Evolutionary conservation across 2,329 filamentous ascomycete species (phyloP), one percentile per base, ranked within the genome.

Genomic region (Phaeosphaeria sp.): DNA sequence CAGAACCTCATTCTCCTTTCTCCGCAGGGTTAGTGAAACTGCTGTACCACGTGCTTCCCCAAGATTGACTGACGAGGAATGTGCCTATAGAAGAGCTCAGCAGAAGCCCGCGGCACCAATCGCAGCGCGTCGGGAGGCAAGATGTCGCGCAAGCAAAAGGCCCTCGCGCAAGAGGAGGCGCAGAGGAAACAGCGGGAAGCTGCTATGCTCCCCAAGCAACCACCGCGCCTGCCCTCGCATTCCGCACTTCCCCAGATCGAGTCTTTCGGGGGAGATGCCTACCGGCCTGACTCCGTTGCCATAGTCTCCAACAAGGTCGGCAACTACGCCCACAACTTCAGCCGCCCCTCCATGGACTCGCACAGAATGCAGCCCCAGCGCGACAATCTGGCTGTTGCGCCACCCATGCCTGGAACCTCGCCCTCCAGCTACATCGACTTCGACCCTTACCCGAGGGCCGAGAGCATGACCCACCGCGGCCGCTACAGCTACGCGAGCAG

Each of bases 401-500:
- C 88, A 1, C 87, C 88, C 1, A 80, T 89, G 52, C 86, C 87
- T 21, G 67, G 66, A 54, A 68, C 59, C 59, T 64, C 68, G 33
- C 68, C 72, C 27, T 61, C 70, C 17, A 54, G 59, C 6, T 85
- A 81, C 74, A 85, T 85, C 56, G 85, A 84, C 48, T 85, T 86
- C 62, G 92, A 96, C 70, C 90, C 91, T 15, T 95, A 95, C 73
- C 88, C 90, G 46, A 87, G 91, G 63, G 89, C 90, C 36, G 92
- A 96, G 82, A 97, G 94, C 84, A 97, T 98, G 92, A 93, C 94
- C 68, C 90, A 98, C 79, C 92, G 95, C 68, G 93, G 94, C 59
- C 90, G 95, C 65, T 97, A 96, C 80, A 97, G 93, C 81, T 98
- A 97, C 80, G 93, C 94, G 56, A 96, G 91, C 81, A 96, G 91